Evolutionary conservation across 257 asterid species (phyloP).

Genomic region (Fraxinus excelsior): DNA sequence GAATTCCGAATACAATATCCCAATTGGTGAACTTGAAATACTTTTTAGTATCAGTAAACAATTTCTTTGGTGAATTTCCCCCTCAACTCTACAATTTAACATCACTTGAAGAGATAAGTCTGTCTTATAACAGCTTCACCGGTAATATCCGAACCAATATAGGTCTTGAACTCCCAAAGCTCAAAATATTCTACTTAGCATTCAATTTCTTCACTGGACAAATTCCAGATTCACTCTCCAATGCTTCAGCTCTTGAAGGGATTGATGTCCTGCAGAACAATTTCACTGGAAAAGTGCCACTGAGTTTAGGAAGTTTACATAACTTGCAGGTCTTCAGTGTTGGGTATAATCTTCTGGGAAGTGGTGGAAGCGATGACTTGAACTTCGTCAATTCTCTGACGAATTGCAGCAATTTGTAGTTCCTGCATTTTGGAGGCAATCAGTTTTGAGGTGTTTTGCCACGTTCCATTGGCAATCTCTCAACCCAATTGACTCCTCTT

Average conservation of each 20-base stretch:
- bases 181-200: not conserved
- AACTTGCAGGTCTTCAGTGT: conserved; percentile 27
- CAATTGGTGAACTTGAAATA: conserved; percentile 25
- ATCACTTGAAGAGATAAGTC: conserved; percentile 30
- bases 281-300: conserved; percentile 46
- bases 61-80: conserved; percentile 43
- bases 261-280: conserved; percentile 40
- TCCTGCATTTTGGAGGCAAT: conserved; percentile 35
- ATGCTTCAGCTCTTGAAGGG: conserved; percentile 36
- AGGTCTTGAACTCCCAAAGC: conserved; percentile 41
- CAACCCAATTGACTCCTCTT: conserved; percentile 37
- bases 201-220: conserved; percentile 40
- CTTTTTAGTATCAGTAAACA: conserved; percentile 31
- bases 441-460: conserved; percentile 46
- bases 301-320: conserved; percentile 35
- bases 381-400: conserved; percentile 36
- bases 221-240: conserved; percentile 46
- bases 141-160: conserved; percentile 43
- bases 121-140: conserved; percentile 42
- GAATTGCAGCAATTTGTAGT: conserved; percentile 41
- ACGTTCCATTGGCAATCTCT: conserved; percentile 37
- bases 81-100: conserved; percentile 43
- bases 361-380: conserved; percentile 35
- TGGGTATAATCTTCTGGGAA: conserved; percentile 37
- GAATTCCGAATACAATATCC: conserved; percentile 38